phyloP scores from a whole-genome alignment of 306 rosid species.

The Sindora glabra region DNA sequence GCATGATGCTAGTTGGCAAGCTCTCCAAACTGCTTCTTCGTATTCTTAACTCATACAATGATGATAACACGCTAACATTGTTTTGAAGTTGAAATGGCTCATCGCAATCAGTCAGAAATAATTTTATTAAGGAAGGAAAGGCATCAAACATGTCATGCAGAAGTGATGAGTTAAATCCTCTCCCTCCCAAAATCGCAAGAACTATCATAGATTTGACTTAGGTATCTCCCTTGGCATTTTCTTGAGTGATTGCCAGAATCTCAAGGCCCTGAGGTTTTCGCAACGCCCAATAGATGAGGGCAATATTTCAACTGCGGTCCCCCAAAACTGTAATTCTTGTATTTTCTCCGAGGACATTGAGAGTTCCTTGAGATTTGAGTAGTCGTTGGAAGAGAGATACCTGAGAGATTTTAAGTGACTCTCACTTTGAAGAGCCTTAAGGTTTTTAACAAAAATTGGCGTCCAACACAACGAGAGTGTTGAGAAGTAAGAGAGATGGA shows the following conservation, averaged over 20 bases:
- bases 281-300: neutral
- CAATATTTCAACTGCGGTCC: neutral
- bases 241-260: no score
- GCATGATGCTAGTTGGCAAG: conserved; percentile 9
- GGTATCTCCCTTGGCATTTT: neutral
- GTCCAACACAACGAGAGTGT: neutral
- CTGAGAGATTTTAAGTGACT: neutral
- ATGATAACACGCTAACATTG: neutral
- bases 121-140: neutral
- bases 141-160: neutral
- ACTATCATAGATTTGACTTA: neutral
- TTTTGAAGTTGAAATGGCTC: conserved; percentile 2
- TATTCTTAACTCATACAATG: neutral
- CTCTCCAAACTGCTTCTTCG: conserved; percentile 10
- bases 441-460: neutral
- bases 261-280: neutral
- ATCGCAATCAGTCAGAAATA: neutral
- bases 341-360: neutral
- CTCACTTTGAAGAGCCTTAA: neutral
- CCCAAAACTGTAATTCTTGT: neutral
- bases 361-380: conserved; percentile 4
- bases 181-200: neutral
- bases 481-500: neutral
- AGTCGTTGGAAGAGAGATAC: neutral
- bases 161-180: neutral